Conservation (phyloP, 495 filamentous ascomycete genomes). For the Neurospora sp. region DNA sequence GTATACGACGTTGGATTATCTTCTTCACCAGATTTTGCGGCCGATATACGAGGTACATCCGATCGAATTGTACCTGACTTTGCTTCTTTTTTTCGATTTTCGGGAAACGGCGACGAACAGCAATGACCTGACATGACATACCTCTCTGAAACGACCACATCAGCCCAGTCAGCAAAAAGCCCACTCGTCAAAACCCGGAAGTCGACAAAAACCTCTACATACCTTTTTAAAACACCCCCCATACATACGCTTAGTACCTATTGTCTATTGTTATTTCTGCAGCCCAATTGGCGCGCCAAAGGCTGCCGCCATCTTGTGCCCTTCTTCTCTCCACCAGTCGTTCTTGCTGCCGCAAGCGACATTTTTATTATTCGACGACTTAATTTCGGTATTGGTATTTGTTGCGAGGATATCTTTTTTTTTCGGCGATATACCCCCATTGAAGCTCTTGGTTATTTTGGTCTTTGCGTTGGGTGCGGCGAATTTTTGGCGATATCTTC, state of each 20-base stretch:
- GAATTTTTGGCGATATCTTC: background rate
- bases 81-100: background rate
- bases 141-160: background rate
- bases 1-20: background rate
- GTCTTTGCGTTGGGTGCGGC: background rate
- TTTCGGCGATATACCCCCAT: slow-evolving; percentile 11
- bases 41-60: background rate
- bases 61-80: background rate
- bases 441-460: slow-evolving; percentile 1
- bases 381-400: background rate
- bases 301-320: background rate
- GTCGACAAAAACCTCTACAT: background rate
- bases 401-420: slow-evolving; percentile 3
- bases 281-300: background rate
- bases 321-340: background rate
- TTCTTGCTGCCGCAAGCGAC: background rate
- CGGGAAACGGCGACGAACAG: background rate
- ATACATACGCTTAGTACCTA: background rate
- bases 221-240: background rate
- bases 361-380: background rate
- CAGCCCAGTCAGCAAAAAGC: background rate
- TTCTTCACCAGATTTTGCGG: background rate
- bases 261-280: background rate
- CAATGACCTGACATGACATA: background rate
- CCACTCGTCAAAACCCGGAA: background rate